A percentile compares a stretch with the other conserved stretches of the same genome.
Evolutionary conservation across 805 yeast genomes (phyloP).

Genomic region (Saccharomycopsis fibuligera): DNA sequence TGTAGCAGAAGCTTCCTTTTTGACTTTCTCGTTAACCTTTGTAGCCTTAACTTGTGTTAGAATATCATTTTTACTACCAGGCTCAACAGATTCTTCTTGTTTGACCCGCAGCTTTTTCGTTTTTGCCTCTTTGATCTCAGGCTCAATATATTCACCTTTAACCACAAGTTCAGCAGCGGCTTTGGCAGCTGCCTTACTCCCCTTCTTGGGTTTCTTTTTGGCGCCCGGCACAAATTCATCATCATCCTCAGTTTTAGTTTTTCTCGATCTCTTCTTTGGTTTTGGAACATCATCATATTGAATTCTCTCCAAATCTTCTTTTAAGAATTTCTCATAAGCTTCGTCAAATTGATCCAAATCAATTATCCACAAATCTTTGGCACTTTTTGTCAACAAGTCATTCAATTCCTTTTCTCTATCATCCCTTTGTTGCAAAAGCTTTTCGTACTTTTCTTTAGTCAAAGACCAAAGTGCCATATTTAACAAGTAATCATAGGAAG

Average conservation of each 20-base stretch:
- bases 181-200: constrained; percentile 6
- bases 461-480: constrained; percentile 94
- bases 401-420: constrained; percentile 69
- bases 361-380: constrained; percentile 82
- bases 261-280: constrained; percentile 11
- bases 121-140: constrained; percentile 17
- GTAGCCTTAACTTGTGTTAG: constrained; percentile 8
- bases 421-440: constrained; percentile 64
- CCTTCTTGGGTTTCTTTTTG: constrained; percentile 12
- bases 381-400: constrained; percentile 54
- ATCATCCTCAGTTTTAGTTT: constrained; percentile 14
- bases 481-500: constrained; percentile 77
- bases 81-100: constrained; percentile 16
- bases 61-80: constrained; percentile 4
- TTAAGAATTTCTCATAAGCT: constrained; percentile 63
- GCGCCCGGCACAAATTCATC: constrained; percentile 15
- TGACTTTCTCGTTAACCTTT: background rate
- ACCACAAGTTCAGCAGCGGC: background rate
- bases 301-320: constrained; percentile 53
- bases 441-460: constrained; percentile 83
- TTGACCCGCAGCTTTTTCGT: constrained; percentile 12
- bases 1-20: constrained; percentile 3
- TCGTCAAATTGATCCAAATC: constrained; percentile 72
- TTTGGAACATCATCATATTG: constrained; percentile 8
- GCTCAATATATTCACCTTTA: constrained; percentile 17